Percentiles rank a stretch among this genome's conserved stretches.
Evolutionary conservation across 2,329 filamentous ascomycete genomes (phyloP).

Genomic region (Neocucurbitaria cava): DNA sequence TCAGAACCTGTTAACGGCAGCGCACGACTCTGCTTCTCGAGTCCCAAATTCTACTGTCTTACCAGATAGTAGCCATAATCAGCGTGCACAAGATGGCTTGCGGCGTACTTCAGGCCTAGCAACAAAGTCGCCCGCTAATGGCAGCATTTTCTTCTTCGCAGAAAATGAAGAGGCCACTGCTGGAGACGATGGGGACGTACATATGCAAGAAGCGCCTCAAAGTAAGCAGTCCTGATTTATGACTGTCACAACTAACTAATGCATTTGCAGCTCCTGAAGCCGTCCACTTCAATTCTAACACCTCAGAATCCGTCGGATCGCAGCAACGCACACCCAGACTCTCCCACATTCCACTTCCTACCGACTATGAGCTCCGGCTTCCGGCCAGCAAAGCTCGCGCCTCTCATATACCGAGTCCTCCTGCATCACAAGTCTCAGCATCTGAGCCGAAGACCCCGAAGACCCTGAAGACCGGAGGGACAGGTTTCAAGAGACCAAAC

Average conservation of each 20-base stretch:
- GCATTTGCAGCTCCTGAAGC: not conserved
- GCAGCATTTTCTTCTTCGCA: not conserved
- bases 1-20: not conserved
- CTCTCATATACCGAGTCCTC: not conserved
- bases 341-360: not conserved
- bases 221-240: not conserved
- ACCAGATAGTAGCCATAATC: not conserved
- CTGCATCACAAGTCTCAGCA: conserved; percentile 3
- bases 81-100: not conserved
- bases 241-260: not conserved
- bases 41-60: not conserved
- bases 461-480: not conserved
- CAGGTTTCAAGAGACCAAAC: conserved; percentile 16
- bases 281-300: not conserved
- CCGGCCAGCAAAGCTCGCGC: not conserved
- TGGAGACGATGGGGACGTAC: not conserved
- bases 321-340: not conserved
- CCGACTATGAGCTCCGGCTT: not conserved
- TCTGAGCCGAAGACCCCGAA: not conserved
- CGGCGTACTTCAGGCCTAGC: not conserved
- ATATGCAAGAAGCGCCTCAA: not conserved
- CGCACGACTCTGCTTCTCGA: not conserved
- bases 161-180: not conserved
- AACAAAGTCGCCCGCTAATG: not conserved
- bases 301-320: not conserved